phyloP scores from a whole-genome alignment of 768 basidiomycete genomes.

The Amylocystis lapponica region DNA sequence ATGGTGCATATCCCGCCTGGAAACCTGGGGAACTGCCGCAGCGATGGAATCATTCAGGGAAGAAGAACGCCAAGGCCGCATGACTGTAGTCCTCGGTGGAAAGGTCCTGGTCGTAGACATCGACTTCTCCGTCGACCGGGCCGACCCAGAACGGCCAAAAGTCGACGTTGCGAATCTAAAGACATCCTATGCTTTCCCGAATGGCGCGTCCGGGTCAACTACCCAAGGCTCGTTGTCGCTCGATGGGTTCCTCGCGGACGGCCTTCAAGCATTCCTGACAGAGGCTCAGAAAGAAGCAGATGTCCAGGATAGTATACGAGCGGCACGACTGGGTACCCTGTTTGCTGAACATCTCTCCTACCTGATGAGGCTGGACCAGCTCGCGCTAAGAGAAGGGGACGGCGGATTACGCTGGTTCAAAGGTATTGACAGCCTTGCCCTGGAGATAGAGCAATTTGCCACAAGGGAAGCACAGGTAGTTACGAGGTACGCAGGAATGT shows the following conservation, averaged over 20 bases:
- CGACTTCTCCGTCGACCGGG: conserved; percentile 48
- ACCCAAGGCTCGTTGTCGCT: conserved; percentile 49
- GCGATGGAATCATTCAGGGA: conserved; percentile 78
- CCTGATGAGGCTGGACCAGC: conserved; percentile 64
- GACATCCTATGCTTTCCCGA: conserved; percentile 63
- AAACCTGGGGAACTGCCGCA: conserved; percentile 54
- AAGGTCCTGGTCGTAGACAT: conserved; percentile 79
- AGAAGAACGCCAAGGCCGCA: conserved; percentile 38
- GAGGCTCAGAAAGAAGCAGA: conserved; percentile 55
- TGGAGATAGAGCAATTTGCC: conserved; percentile 44
- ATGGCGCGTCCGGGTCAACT: conserved; percentile 27
- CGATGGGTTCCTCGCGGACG: conserved; percentile 55
- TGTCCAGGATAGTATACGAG: conserved; percentile 46
- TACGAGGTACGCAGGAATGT: conserved; percentile 45
- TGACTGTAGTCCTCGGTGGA: conserved; percentile 63
- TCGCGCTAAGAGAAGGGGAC: conserved; percentile 56
- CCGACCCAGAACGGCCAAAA: conserved; percentile 29
- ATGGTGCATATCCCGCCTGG: conserved; percentile 57
- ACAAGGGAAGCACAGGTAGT: conserved; percentile 47
- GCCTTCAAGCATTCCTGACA: conserved; percentile 49
- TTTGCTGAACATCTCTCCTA: conserved; percentile 57
- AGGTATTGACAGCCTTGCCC: conserved; percentile 51
- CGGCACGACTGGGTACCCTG: conserved; percentile 40
- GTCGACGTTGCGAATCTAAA: conserved; percentile 54
- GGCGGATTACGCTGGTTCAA: conserved; percentile 73